Conservation (phyloP, 2,329 filamentous ascomycete genomes). For the Paecilomyces fulvus region DNA sequence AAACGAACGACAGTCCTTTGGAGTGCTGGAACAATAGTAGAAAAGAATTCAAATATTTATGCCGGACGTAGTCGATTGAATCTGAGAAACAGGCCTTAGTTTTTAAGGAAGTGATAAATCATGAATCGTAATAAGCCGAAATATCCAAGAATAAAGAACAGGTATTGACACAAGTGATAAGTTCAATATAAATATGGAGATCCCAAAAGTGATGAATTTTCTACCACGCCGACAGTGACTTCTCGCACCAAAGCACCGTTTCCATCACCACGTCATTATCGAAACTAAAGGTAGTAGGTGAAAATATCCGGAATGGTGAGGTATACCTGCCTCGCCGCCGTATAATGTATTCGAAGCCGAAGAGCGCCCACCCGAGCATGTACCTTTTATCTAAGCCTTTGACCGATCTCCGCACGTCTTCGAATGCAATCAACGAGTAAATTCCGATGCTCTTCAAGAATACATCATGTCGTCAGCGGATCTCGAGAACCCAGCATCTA, state of each 20-base stretch:
- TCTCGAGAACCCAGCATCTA: slow-evolving; percentile 19
- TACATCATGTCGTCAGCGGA: slow-evolving; percentile 26
- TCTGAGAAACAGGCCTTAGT: no score
- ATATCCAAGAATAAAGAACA: background rate
- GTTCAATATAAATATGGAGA: background rate
- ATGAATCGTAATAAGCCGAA: background rate
- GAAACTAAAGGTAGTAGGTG: background rate
- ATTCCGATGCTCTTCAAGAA: slow-evolving; percentile 10
- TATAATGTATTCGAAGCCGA: background rate
- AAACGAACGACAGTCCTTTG: no score
- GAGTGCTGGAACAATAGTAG: no score
- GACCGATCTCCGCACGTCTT: background rate
- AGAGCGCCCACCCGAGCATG: background rate
- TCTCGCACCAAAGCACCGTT: background rate
- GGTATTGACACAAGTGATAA: background rate
- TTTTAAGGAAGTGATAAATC: background rate
- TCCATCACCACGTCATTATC: background rate
- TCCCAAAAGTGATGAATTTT: background rate
- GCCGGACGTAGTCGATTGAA: no score
- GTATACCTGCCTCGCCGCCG: background rate
- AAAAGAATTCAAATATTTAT: no score
- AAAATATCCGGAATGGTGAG: background rate
- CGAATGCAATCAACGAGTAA: background rate
- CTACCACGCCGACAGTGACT: background rate
- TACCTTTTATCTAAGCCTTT: background rate